Evolutionary conservation across 1,284 basidiomycete genomes (phyloP), one percentile per base, ranked within the genome.

Genomic region (Cutaneotrichosporon sp.): DNA sequence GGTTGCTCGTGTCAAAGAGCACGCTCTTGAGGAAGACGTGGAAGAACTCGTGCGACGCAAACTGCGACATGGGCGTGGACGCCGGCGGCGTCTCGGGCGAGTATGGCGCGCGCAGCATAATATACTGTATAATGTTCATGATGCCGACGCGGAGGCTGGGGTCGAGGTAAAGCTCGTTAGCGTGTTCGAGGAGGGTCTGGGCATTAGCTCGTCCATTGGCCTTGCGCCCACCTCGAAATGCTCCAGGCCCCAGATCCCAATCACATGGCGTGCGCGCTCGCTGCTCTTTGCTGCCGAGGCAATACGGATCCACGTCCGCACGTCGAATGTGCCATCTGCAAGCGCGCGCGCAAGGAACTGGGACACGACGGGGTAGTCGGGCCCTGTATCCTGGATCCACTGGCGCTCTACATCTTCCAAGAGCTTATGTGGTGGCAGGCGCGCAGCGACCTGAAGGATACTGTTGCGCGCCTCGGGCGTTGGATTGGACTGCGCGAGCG

Each of bases 1-100:
- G 55, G 49, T 71, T 70, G 45, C 58, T 61, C 8, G 69, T 71
- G 54, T 73, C 71, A 39, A 64, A 53, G 4, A 68, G 46, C 9
- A 73, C 57, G 18, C 60, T 64, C n/a, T 48, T 47, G 15, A 71
- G 46, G 10, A 71, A 42, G 4, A 33, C 35, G 4, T 45, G 45
- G 39, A 69, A 49, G 22, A 69, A 55, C 15, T 62, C 47, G 49
- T 63, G 57, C 5, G 44, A 26, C 0, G 62, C 64, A 4, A 70
- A 37, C 2, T 45, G 57, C 21, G 60, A 56, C 64, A 70, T 68
- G 38, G 57, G 41, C 1, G 64, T 67, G 18, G 51, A 33, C 0
- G 58, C 35, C 2, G 56, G 49, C 15, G 62, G 55, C 13, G 50
- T 54, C 10, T 62, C 68, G 20, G 68, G 60, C 17, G 58, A 42